Conservation (phyloP, 2,329 filamentous ascomycete genomes). For the Penicillium frequentans region DNA sequence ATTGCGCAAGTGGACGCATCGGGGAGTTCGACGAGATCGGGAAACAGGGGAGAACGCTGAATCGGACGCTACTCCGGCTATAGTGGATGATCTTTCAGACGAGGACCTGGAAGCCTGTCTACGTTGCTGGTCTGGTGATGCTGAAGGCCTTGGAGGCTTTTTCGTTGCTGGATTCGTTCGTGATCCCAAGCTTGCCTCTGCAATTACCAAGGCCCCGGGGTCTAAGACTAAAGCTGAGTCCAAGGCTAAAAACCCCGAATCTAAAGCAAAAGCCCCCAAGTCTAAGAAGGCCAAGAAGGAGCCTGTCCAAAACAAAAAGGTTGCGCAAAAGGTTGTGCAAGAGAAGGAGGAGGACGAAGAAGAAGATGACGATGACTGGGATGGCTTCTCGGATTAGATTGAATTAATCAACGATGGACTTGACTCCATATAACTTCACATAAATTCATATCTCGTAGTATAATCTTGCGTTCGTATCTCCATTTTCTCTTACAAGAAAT, state of each 20-base stretch:
- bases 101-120: constrained; percentile 70
- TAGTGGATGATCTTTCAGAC: constrained; percentile 42
- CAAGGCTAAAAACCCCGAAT: neutral
- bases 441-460: neutral
- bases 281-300: neutral
- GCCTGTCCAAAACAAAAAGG: neutral
- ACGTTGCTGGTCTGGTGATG: constrained; percentile 76
- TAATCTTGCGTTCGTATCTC: neutral
- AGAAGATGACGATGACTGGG: constrained; percentile 42
- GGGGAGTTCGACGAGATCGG: constrained; percentile 54
- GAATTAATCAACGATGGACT: neutral
- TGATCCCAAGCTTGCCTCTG: constrained; percentile 40
- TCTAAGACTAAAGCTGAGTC: constrained; percentile 3
- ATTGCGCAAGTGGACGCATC: constrained; percentile 72
- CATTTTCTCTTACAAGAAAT: constrained; percentile 54
- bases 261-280: constrained; percentile 1
- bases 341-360: constrained; percentile 17
- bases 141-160: constrained; percentile 87
- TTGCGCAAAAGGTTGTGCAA: neutral
- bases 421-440: neutral
- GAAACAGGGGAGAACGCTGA: constrained; percentile 2
- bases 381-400: constrained; percentile 43
- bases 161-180: constrained; percentile 87
- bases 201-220: neutral
- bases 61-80: constrained; percentile 9